Percentiles rank a stretch among this genome's conserved stretches.
phyloP scores from a whole-genome alignment of 2,329 filamentous ascomycete species.

The Venturia pyrina region DNA sequence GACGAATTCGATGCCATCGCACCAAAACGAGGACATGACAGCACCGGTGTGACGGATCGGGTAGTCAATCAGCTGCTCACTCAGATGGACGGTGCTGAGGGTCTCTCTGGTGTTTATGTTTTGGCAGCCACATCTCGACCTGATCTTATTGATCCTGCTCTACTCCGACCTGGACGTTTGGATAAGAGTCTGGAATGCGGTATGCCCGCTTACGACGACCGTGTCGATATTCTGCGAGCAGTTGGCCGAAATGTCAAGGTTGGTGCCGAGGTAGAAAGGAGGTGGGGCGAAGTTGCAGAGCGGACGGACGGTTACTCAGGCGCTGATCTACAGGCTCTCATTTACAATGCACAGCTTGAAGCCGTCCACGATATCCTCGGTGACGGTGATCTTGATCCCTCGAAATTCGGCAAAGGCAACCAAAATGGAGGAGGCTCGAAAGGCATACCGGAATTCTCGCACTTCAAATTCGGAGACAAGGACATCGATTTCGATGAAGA shows the following conservation, averaged over 20 bases:
- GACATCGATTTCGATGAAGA: constrained; percentile 27
- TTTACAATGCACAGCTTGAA: constrained; percentile 94
- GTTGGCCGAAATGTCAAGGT: constrained; percentile 53
- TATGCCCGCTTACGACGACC: constrained; percentile 69
- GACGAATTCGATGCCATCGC: constrained; percentile 98
- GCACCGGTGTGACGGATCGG: constrained; percentile 93
- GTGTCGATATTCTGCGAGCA: constrained; percentile 78
- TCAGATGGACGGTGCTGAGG: constrained; percentile 98
- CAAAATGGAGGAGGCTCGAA: constrained; percentile 3
- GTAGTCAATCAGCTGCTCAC: constrained; percentile 97
- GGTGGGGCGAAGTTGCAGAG: constrained; percentile 47
- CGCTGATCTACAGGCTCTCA: constrained; percentile 85
- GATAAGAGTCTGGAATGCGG: constrained; percentile 92
- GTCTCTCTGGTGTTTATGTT: constrained; percentile 88
- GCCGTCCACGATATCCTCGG: constrained; percentile 89
- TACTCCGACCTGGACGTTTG: constrained; percentile 80
- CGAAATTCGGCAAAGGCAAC: constrained; percentile 22
- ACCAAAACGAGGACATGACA: constrained; percentile 92
- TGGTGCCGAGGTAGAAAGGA: constrained; percentile 39
- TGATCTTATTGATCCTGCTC: constrained; percentile 88
- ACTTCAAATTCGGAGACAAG: constrained; percentile 68
- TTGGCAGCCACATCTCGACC: constrained; percentile 88
- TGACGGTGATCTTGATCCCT: constrained; percentile 38
- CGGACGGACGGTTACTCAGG: constrained; percentile 86
- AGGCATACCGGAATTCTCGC: constrained; percentile 42